phyloP scores from a whole-genome alignment of 495 filamentous ascomycete species.

The Pyronema domesticum region DNA sequence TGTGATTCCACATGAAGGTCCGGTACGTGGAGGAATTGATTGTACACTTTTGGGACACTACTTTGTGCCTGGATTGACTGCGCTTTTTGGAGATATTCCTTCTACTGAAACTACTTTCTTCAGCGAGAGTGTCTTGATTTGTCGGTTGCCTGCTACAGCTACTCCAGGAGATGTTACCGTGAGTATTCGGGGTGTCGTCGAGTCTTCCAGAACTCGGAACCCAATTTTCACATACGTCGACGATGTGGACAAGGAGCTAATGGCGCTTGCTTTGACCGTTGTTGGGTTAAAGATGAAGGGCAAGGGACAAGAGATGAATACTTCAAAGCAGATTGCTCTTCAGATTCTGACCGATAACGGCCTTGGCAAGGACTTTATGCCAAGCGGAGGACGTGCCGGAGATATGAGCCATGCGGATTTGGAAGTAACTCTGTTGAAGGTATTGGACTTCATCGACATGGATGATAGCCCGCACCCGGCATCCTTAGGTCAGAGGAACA shows the following conservation, averaged over 20 bases:
- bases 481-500: conserved; percentile 42
- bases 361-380: not conserved
- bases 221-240: conserved; percentile 65
- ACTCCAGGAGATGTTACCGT: conserved; percentile 55
- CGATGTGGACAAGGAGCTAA: conserved; percentile 56
- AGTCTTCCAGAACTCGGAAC: conserved; percentile 27
- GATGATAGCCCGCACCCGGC: conserved; percentile 51
- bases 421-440: conserved; percentile 54
- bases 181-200: not conserved
- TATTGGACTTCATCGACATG: conserved; percentile 60
- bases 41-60: conserved; percentile 65
- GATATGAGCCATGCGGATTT: conserved; percentile 28
- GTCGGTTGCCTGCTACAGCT: conserved; percentile 56
- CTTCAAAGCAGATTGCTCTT: conserved; percentile 8
- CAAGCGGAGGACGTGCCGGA: conserved; percentile 1
- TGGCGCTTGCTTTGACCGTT: conserved; percentile 40
- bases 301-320: conserved; percentile 3
- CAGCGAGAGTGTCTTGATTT: conserved; percentile 68
- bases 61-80: conserved; percentile 63
- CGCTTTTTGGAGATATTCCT: conserved; percentile 64
- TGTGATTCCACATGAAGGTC: conserved; percentile 42
- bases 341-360: conserved; percentile 2
- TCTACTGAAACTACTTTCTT: conserved; percentile 71
- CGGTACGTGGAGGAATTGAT: conserved; percentile 64
- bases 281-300: conserved; percentile 38